phyloP scores from a whole-genome alignment of 768 basidiomycete genomes.

The Suillus cothurnatus region DNA sequence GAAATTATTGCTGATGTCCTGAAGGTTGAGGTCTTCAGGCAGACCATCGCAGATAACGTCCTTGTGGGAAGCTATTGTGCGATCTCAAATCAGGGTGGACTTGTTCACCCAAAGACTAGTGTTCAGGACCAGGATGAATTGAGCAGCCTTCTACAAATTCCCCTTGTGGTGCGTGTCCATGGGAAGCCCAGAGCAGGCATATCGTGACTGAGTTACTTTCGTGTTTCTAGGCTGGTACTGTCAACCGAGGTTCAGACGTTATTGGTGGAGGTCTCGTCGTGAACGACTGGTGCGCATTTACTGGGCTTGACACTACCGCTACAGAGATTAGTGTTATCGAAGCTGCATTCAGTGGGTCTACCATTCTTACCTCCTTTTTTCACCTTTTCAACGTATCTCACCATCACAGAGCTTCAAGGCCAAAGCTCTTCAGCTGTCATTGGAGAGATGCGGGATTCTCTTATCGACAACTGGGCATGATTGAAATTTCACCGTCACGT shows the following conservation, averaged over 20 bases:
- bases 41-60: constrained; percentile 96
- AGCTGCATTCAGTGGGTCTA: constrained; percentile 87
- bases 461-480: constrained; percentile 93
- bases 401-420: constrained; percentile 75
- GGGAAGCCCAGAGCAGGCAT: not conserved
- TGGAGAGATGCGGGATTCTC: constrained; percentile 87
- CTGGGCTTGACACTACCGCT: constrained; percentile 99
- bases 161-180: constrained; percentile 75
- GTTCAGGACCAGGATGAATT: constrained; percentile 98
- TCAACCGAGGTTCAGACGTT: constrained; percentile 98
- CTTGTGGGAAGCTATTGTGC: constrained; percentile 96
- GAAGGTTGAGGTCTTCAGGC: constrained; percentile 98
- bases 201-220: constrained; percentile 11
- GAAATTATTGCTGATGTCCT: constrained; percentile 99
- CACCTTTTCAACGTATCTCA: constrained; percentile 9
- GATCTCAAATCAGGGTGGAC: constrained; percentile 94
- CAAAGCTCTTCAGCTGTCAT: constrained; percentile 82
- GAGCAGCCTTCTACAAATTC: constrained; percentile 90
- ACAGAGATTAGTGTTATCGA: constrained; percentile 99
- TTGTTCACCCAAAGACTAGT: constrained; percentile 97
- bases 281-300: constrained; percentile 99
- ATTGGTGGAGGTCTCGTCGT: constrained; percentile 97
- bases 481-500: not conserved
- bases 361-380: constrained; percentile 5
- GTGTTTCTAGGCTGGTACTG: constrained; percentile 81